Conservation (phyloP, 2,329 filamentous ascomycete species). For the Calonectria pseudoturangicola region DNA sequence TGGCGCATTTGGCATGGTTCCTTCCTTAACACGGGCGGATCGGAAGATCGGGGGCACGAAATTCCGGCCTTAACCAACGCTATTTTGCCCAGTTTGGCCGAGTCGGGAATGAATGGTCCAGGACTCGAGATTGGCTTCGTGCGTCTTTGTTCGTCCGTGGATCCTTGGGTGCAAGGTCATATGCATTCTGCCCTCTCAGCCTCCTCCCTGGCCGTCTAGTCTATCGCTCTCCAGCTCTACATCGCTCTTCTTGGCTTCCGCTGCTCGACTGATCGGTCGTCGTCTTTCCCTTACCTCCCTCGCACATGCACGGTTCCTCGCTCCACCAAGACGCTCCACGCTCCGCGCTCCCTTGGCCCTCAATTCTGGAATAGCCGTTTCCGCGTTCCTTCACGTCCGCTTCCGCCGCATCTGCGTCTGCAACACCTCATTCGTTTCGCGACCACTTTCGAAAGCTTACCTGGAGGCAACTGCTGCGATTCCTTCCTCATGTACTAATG, state of each 20-base stretch:
- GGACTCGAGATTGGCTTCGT: conserved; percentile 43
- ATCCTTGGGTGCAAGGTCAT: conserved; percentile 41
- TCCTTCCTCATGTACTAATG: conserved; percentile 58
- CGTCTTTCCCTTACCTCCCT: conserved; percentile 37
- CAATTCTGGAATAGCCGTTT: conserved; percentile 46
- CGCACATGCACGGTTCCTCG: conserved; percentile 52
- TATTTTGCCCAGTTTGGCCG: conserved; percentile 41
- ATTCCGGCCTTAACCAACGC: conserved; percentile 42
- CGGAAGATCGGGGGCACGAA: conserved; percentile 40
- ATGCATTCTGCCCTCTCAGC: conserved; percentile 39
- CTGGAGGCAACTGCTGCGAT: conserved; percentile 39
- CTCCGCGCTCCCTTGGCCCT: conserved; percentile 53
- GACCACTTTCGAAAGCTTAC: conserved; percentile 35
- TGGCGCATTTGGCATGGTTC: conserved; percentile 36
- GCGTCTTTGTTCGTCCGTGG: conserved; percentile 39
- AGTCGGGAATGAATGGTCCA: conserved; percentile 33
- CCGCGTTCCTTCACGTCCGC: conserved; percentile 45
- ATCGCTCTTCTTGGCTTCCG: conserved; percentile 42
- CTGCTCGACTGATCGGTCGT: conserved; percentile 41
- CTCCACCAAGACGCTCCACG: conserved; percentile 53
- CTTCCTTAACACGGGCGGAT: conserved; percentile 28
- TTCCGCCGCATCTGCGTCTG: conserved; percentile 41
- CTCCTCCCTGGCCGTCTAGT: conserved; percentile 20
- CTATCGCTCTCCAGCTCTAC: conserved; percentile 4
- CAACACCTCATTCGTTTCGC: conserved; percentile 38